Percentiles rank a stretch among this genome's conserved stretches.
These are phyloP conservation scores for Syzygium oleosum DNA, from an alignment of 345 rosid species.

Conservation along the genomic window DNA sequence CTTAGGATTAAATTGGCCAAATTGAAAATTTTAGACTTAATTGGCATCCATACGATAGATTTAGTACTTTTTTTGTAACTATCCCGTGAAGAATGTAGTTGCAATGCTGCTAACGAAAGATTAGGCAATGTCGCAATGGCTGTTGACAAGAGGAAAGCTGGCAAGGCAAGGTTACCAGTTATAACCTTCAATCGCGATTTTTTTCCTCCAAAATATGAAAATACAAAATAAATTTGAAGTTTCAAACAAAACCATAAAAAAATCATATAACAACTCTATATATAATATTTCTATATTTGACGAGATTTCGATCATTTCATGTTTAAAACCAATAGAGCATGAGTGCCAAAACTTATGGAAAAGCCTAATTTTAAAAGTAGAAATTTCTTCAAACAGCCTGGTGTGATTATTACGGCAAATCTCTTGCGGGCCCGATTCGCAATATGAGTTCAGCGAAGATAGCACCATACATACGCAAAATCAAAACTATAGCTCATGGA, in stretches of 20 bases:
- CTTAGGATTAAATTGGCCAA: no score
- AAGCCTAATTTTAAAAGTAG: not conserved
- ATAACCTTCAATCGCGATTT: not conserved
- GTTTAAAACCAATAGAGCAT: not conserved
- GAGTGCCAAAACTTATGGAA: not conserved
- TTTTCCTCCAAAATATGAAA: not conserved
- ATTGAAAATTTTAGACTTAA: no score
- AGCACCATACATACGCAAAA: not conserved
- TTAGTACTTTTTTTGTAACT: no score
- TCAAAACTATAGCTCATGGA: not conserved
- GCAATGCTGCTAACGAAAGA: not conserved
- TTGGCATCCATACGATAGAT: no score
- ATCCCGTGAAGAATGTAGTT: not conserved
- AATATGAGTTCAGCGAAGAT: not conserved
- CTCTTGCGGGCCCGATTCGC: not conserved
- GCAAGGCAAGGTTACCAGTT: not conserved
- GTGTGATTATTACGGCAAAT: not conserved
- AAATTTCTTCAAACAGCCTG: not conserved
- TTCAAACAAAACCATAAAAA: not conserved
- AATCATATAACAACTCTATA: not conserved
- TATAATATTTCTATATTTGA: not conserved
- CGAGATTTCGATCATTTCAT: not conserved
- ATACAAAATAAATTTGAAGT: not conserved
- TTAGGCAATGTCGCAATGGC: not conserved
- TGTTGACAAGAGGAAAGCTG: not conserved